Base-by-base conservation (phyloP, 768 basidiomycete genomes). In the Phylloporus scabripes region DNA sequence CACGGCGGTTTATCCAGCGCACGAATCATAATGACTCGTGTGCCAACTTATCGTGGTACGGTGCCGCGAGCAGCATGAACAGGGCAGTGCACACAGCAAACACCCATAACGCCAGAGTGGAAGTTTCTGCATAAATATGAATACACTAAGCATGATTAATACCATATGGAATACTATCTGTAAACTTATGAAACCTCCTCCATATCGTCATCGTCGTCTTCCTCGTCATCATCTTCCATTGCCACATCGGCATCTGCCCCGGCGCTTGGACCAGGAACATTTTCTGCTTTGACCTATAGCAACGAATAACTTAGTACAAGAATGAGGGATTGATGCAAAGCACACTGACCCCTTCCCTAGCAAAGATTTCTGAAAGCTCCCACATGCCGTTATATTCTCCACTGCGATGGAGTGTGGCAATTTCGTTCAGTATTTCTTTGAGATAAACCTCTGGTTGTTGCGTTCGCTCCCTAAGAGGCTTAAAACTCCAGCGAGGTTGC, bases 381-480 rank as follows among this genome's bases (percentile, higher is more conserved):
- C 85, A 93, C 51, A 82, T 68, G 8, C 88, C 88, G 44, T 85
- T 87, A 62, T 79, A 72, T 67, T 93, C 90, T 33, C 92, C 92
- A 40, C 81, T 82, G 44, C 85, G 81, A 63, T 91, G 82, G 41
- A 92, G 72, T 46, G 73, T 78, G 4, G 85, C 92, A 43, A 93
- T 83, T 54, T 89, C 86, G 24, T 70, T 72, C 26, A 95, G 70
- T 3, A 87, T 81, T 57, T 93, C 90, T 61, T 91, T 91, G 54
- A 95, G 79, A 62, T 90, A 93, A 10, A 74, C 81, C 65, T 91
- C 88, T 1, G 91, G 90, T 63, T 95, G 91, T 63, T 90, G 84
- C 0, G 87, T 88, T 53, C 78, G 80, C 60, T 90, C 85, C 37
- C 88, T 80, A 46, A 92, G 70, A 2, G 78, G 71, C 55, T 83